Percentiles rank a stretch among this genome's conserved stretches.
Conservation (phyloP, 1,284 basidiomycete species). For the Earliella scabrosa region DNA sequence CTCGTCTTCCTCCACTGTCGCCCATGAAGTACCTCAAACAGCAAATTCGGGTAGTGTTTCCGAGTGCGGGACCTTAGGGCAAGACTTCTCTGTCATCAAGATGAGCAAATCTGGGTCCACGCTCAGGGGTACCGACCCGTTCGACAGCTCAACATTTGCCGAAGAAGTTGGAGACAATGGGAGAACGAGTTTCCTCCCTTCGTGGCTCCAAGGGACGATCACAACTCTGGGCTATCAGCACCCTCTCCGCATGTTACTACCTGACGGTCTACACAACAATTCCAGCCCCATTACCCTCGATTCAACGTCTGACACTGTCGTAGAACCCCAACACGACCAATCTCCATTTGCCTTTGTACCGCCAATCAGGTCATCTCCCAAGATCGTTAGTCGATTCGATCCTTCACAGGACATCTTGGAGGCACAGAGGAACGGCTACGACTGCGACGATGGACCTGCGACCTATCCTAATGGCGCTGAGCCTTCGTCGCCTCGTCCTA, state of each 20-base stretch:
- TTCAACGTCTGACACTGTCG: background rate
- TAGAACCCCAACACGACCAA: background rate
- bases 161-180: background rate
- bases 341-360: constrained; percentile 4
- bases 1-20: constrained; percentile 37
- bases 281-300: background rate
- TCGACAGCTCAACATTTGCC: constrained; percentile 3
- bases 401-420: too few species aligned
- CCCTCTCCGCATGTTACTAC: constrained; percentile 49
- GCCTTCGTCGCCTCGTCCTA: background rate
- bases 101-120: constrained; percentile 30
- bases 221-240: constrained; percentile 43
- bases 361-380: background rate
- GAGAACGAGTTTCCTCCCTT: constrained; percentile 37
- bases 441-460: too few species aligned
- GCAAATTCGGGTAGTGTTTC: too few species aligned
- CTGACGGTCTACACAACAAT: background rate
- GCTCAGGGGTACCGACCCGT: constrained; percentile 5
- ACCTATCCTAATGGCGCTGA: too few species aligned
- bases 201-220: constrained; percentile 52
- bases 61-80: constrained; percentile 41
- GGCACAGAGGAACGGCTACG: too few species aligned
- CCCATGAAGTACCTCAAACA: constrained; percentile 44
- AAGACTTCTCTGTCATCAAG: constrained; percentile 49
- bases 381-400: too few species aligned